A percentile compares a stretch with the other conserved stretches of the same genome.
Evolutionary conservation across 805 yeast genomes (phyloP).

Genomic region (Saccharomycopsis synnaedendra): DNA sequence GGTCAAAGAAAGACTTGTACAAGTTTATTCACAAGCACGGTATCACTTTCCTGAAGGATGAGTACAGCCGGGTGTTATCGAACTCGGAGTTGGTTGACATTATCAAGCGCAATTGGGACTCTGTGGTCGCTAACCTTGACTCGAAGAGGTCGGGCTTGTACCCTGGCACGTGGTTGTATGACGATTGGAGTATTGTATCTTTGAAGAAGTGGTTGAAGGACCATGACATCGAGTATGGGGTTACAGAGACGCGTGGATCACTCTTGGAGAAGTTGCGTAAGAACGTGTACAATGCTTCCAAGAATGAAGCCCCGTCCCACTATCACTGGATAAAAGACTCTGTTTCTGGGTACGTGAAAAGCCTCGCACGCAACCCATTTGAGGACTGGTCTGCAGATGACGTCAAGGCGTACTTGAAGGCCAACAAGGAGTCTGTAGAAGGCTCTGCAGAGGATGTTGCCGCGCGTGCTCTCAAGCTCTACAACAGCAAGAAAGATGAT

Average conservation of each 20-base stretch:
- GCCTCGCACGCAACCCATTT: not conserved
- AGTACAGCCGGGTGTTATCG: conserved; percentile 2
- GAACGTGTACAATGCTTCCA: conserved; percentile 33
- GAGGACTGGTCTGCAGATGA: conserved; percentile 2
- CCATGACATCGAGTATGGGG: conserved; percentile 28
- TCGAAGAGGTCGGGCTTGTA: conserved; percentile 31
- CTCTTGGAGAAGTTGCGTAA: conserved; percentile 35
- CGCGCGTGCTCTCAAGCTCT: conserved; percentile 12
- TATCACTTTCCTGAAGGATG: conserved; percentile 19
- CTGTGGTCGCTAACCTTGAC: conserved; percentile 12
- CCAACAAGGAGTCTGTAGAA: not conserved
- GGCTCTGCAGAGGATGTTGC: conserved; percentile 23
- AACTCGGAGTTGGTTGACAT: conserved; percentile 28
- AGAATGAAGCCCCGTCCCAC: conserved; percentile 20
- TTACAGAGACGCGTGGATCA: conserved; percentile 30
- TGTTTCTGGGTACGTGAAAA: not conserved
- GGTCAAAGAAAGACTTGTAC: conserved; percentile 28
- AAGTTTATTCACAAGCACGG: conserved; percentile 24
- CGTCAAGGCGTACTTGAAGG: not conserved
- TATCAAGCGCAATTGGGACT: conserved; percentile 28
- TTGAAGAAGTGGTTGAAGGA: conserved; percentile 38
- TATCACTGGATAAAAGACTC: not conserved
- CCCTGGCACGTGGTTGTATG: conserved; percentile 42
- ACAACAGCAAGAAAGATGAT: not conserved
- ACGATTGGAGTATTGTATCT: conserved; percentile 40